These are phyloP conservation scores for Xerocomus spinulosus DNA, from an alignment of 768 basidiomycete species.

Conservation along the genomic window DNA sequence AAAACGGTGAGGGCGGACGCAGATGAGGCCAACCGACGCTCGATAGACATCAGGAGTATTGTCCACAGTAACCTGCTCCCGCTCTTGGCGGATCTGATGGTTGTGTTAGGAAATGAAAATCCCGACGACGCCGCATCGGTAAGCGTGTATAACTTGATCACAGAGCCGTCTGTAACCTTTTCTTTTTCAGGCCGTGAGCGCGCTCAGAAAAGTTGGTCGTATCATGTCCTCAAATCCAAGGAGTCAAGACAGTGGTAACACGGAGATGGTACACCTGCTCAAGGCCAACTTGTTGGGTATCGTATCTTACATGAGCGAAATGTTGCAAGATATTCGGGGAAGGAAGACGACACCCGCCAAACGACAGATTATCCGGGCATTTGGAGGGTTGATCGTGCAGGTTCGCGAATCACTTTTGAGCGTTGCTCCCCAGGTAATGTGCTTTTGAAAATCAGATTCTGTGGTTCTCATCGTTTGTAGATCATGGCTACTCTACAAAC, in stretches of 20 bases:
- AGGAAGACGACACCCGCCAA: conserved; percentile 68
- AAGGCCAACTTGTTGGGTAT: conserved; percentile 79
- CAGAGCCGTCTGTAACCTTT: conserved; percentile 33
- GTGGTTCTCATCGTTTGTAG: conserved; percentile 38
- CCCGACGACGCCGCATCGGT: conserved; percentile 42
- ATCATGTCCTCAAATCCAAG: conserved; percentile 24
- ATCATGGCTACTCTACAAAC: conserved; percentile 96
- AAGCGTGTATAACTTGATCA: conserved; percentile 12
- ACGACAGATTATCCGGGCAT: conserved; percentile 70
- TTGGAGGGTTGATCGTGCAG: conserved; percentile 65
- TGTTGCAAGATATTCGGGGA: conserved; percentile 78
- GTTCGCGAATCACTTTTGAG: conserved; percentile 69
- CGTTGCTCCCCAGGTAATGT: conserved; percentile 80
- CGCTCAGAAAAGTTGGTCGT: conserved; percentile 42
- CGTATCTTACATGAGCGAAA: conserved; percentile 79
- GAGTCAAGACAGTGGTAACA: conserved; percentile 25
- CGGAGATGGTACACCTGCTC: conserved; percentile 56
- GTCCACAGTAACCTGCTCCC: conserved; percentile 65
- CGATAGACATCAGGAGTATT: conserved; percentile 42
- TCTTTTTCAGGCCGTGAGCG: conserved; percentile 42
- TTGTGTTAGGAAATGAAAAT: conserved; percentile 72
- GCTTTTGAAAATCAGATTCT: background rate
- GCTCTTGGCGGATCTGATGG: conserved; percentile 69
- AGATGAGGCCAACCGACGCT: conserved; percentile 26
- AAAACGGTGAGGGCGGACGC: conserved; percentile 51